Evolutionary conservation across 2,329 filamentous ascomycete genomes (phyloP), one percentile per base, ranked within the genome.

Genomic region (Alternaria gaisen): DNA sequence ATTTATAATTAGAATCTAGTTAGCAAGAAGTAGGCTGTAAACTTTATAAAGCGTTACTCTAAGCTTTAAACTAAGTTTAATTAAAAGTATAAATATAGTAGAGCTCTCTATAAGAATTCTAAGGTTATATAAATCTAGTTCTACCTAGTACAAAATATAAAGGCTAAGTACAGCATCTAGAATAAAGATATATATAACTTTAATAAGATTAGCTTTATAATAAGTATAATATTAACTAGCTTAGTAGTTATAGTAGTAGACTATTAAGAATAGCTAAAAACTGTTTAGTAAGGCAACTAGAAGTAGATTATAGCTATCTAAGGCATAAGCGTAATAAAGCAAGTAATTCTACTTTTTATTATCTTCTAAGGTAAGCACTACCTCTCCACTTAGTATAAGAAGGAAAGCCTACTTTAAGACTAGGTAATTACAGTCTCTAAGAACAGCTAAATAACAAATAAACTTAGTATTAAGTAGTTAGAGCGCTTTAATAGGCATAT

Each of bases 351-450:
- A 52, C 36, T 12, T 22, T 52, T 52, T 18, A 52, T 52, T 16
- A 30, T 52, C 24, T 52, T 52, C 16, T 0, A 18, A 1, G 24
- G 36, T 10, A 42, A 32, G 22, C 28, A 61, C 34, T 22, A 64
- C 40, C 53, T 61, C 24, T 64, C 58, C 11, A 40, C 57, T 42
- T 61, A 16, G 58, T 58, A 61, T 10, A 43, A 61, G 42, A 40
- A 54, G 16, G 54, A 53, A 8, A 28, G 18, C 20, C 34, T 48
- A 32, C 58, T n/a, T 10, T 8, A 42, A 3, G 36, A 42, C 24
- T 55, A 16, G 40, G 28, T 46, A 24, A 40, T 54, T 46, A 8
- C 30, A 36, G 52, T 54, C 41, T 44, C 52, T 46, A n/a, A 54
- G 41, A 53, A 43, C 11, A 24, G 36, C 51, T 53, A 22, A 22